Evolutionary conservation across 2,329 filamentous ascomycete species (phyloP).

Genomic region (Orbilia ellipsospora): DNA sequence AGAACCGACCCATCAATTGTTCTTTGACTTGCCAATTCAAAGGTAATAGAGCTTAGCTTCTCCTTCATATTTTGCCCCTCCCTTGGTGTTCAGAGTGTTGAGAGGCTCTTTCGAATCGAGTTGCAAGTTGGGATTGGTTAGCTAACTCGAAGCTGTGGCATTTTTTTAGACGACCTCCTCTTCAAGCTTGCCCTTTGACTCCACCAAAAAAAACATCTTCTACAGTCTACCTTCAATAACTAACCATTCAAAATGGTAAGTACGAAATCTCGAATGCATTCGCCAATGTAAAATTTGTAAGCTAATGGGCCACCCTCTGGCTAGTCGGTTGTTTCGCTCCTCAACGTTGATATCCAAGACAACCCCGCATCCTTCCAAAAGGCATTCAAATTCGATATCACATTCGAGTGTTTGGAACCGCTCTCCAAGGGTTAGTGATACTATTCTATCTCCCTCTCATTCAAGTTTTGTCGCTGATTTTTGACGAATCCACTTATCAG

Average conservation of each 20-base stretch:
- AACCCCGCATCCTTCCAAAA: constrained; percentile 95
- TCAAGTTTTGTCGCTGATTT: too few relatives aligned
- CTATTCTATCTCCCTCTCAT: neutral
- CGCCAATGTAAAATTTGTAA: constrained; percentile 31
- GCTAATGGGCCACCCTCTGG: constrained; percentile 60
- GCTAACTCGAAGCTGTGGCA: constrained; percentile 22
- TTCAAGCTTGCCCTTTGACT: constrained; percentile 12
- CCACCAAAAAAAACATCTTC: constrained; percentile 15
- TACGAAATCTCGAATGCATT: constrained; percentile 27
- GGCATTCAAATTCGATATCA: constrained; percentile 97
- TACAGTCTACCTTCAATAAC: constrained; percentile 14
- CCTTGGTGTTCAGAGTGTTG: too few relatives aligned
- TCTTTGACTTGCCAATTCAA: too few relatives aligned
- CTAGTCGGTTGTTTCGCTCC: constrained; percentile 89
- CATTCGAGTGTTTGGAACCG: constrained; percentile 95
- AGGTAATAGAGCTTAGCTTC: too few relatives aligned
- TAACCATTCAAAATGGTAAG: constrained; percentile 31
- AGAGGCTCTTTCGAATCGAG: neutral
- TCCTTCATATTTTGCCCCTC: too few relatives aligned
- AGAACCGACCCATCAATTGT: neutral
- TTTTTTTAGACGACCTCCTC: constrained; percentile 16
- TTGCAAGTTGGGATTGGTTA: constrained; percentile 18
- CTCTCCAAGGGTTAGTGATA: constrained; percentile 81
- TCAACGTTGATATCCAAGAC: constrained; percentile 95
- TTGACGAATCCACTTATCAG: constrained; percentile 64